A percentile compares a stretch with the other conserved stretches of the same genome.
phyloP scores from a whole-genome alignment of 1,284 basidiomycete species.

The Filobasidium uniguttulatum region DNA sequence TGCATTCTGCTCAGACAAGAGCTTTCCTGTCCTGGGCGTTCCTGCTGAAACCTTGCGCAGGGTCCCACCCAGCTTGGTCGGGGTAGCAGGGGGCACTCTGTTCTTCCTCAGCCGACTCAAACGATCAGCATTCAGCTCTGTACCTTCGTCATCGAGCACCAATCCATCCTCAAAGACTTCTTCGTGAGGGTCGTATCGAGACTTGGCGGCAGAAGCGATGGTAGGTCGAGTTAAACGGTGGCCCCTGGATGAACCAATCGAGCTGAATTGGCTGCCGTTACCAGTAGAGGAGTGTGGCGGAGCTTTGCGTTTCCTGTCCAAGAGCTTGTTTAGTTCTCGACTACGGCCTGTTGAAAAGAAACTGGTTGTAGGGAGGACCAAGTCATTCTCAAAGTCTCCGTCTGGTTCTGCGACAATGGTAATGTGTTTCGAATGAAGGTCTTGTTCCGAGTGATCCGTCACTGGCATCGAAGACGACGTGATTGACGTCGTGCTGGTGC shows the following conservation, averaged over 20 bases:
- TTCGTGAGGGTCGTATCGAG: slow-evolving; percentile 16
- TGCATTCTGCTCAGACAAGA: not conserved
- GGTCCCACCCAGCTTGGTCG: not conserved
- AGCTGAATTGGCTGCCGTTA: not conserved
- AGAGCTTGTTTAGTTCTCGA: slow-evolving; percentile 27
- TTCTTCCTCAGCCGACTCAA: slow-evolving; percentile 17
- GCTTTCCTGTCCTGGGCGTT: not conserved
- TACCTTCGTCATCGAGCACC: slow-evolving; percentile 27
- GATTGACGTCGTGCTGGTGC: slow-evolving; percentile 24
- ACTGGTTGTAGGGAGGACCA: slow-evolving; percentile 25
- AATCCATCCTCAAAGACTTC: slow-evolving; percentile 35
- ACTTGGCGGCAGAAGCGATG: slow-evolving; percentile 7
- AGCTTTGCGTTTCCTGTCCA: slow-evolving; percentile 31
- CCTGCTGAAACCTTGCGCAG: not conserved
- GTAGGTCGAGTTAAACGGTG: slow-evolving; percentile 8
- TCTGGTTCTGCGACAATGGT: slow-evolving; percentile 15
- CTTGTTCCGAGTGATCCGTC: slow-evolving; percentile 21
- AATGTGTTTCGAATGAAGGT: slow-evolving; percentile 7
- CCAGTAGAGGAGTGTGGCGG: slow-evolving; percentile 6
- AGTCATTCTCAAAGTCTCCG: slow-evolving; percentile 28
- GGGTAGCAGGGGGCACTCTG: not conserved
- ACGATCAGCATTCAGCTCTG: slow-evolving; percentile 26
- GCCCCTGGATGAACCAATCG: not conserved
- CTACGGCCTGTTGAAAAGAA: slow-evolving; percentile 26
- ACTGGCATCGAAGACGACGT: slow-evolving; percentile 20